Evolutionary conservation across 1,139 yeast genomes (phyloP).

Genomic region (Pichia sp.): DNA sequence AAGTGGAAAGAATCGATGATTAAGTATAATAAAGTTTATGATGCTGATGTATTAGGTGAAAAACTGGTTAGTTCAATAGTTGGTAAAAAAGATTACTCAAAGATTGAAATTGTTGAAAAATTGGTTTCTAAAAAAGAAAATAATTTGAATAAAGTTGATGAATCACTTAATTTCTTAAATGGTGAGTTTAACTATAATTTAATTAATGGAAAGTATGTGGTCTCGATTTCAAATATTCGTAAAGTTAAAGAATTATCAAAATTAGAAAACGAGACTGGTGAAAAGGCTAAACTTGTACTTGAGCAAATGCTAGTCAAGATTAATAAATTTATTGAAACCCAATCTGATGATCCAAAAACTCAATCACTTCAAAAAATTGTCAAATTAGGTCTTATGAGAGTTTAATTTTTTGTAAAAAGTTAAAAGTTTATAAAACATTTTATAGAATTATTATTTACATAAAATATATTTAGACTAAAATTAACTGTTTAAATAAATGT

Average conservation of each 20-base stretch:
- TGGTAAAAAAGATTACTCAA: conserved; percentile 6
- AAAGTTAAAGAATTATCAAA: conserved; percentile 11
- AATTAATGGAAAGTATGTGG: conserved; percentile 14
- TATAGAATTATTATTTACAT: background rate
- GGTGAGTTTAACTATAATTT: conserved; percentile 15
- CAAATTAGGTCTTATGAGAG: conserved; percentile 15
- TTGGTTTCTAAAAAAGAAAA: conserved; percentile 6
- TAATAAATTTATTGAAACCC: conserved; percentile 7
- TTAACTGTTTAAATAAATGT: background rate
- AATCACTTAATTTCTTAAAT: conserved; percentile 8
- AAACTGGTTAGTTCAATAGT: conserved; percentile 5
- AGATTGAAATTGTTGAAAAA: conserved; percentile 8
- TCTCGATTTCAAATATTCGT: conserved; percentile 13
- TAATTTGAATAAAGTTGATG: conserved; percentile 6
- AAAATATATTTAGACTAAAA: background rate
- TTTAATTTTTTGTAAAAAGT: background rate
- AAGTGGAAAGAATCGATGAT: conserved; percentile 35
- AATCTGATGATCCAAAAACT: conserved; percentile 12
- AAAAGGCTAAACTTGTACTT: conserved; percentile 1
- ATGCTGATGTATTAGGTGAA: conserved; percentile 46
- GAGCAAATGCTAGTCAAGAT: conserved; percentile 4
- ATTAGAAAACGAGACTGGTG: conserved; percentile 1
- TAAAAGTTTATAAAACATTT: background rate
- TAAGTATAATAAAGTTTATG: conserved; percentile 38
- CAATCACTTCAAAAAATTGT: conserved; percentile 13